Evolutionary conservation across 306 rosid genomes (phyloP), one percentile per base, ranked within the genome.

Genomic region (Begonia peltatifolia): DNA sequence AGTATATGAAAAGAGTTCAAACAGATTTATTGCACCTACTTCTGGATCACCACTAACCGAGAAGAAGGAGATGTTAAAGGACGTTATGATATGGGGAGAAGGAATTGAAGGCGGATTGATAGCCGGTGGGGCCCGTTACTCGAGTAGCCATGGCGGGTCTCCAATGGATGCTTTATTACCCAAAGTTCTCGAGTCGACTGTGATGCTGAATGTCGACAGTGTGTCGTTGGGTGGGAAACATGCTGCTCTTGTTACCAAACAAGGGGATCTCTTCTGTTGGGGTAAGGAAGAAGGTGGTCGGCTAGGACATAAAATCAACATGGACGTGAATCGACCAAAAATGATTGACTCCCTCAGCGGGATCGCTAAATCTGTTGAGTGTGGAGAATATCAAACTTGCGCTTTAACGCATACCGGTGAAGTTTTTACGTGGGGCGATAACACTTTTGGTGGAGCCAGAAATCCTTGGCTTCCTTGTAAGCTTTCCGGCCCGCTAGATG

Each of bases 81-180:
- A 83, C 70, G 81, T 87, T 52, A 76, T 87, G 94, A 59, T 83
- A 52, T 87, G 96, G 94, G 96, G 96, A 61, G 94, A 82, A 71
- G 81, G 76, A 41, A 64, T 74, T 61, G 66, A 56, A 46, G 83
- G 69, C 9, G 76, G 73, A 30, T 71, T 64, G 46, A 63, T 68
- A 42, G 87, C 77, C 18, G 69, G 62, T 57, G 69, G 67, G 53
- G 59, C 60, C 55, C 73, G 68, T 46, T 71, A 72, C 58, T 60
- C 67, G 58, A 68, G 55, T n/a, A 51, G 59, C 12, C 64, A 74
- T 46, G 53, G 59, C 11, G 59, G 71, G 54, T 41, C 43, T 25
- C 69, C 69, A 9, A 61, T 16, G 42, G 70, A 75, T 71, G 76
- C 85, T 35, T 43, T 79, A 46, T 74, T 87, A 51, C 96, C 96